These are phyloP conservation scores for Stagonosporopsis chrysanthemi DNA, from an alignment of 2,329 filamentous ascomycete species.

Conservation along the genomic window DNA sequence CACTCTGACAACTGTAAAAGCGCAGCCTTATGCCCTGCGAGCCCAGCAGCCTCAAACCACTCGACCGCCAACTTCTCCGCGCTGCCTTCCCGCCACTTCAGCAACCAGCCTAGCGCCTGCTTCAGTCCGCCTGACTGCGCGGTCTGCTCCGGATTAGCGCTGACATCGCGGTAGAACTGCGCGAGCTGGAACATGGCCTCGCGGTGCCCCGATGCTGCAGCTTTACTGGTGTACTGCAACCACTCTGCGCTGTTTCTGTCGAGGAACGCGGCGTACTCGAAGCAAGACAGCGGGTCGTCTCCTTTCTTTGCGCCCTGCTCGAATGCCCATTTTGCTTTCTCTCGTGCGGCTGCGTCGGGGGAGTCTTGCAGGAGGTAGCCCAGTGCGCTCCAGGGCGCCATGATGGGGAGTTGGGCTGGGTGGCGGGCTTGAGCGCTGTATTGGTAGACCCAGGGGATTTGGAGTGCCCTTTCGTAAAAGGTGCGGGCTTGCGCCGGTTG, in stretches of 20 bases:
- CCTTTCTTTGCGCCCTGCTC: constrained; percentile 47
- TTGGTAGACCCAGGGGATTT: constrained; percentile 21
- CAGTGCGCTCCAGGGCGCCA: constrained; percentile 43
- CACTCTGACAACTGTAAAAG: constrained; percentile 37
- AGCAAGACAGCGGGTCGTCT: constrained; percentile 56
- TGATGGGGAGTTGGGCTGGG: constrained; percentile 36
- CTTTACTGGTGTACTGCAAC: constrained; percentile 56
- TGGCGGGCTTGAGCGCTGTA: constrained; percentile 25
- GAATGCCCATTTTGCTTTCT: constrained; percentile 42
- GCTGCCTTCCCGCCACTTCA: constrained; percentile 27
- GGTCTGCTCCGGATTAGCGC: constrained; percentile 9
- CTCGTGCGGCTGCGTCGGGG: constrained; percentile 22
- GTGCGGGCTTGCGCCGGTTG: constrained; percentile 28
- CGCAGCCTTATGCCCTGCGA: constrained; percentile 39
- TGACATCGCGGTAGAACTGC: constrained; percentile 51
- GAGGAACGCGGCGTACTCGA: constrained; percentile 43
- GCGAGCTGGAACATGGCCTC: constrained; percentile 50
- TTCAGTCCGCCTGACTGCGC: constrained; percentile 9
- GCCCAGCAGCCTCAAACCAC: constrained; percentile 42
- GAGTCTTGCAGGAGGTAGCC: constrained; percentile 32
- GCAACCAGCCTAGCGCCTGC: constrained; percentile 35
- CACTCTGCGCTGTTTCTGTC: constrained; percentile 45
- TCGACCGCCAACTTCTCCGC: constrained; percentile 33
- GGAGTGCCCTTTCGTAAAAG: constrained; percentile 35
- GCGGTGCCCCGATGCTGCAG: constrained; percentile 51